phyloP scores from a whole-genome alignment of 495 filamentous ascomycete species.

The Aspergillus incahuasiensis region DNA sequence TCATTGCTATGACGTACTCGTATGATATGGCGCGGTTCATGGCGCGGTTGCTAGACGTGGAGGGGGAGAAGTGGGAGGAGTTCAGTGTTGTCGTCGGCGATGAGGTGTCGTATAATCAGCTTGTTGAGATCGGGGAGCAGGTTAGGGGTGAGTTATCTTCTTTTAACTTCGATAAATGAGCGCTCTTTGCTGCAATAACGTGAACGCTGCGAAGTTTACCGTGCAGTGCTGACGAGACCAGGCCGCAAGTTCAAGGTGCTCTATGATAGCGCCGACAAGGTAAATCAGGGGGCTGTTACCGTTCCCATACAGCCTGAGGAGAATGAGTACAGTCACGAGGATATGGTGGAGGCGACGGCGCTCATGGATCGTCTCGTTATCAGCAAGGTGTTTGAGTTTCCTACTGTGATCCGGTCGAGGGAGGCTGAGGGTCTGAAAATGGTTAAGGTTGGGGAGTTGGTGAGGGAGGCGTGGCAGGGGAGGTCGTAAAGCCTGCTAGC shows the following conservation, averaged over 20 bases:
- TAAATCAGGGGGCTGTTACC: constrained; percentile 42
- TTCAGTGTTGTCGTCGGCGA: constrained; percentile 43
- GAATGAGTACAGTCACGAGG: constrained; percentile 20
- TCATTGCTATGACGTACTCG: constrained; percentile 49
- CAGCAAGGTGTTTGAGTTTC: constrained; percentile 29
- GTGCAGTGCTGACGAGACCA: constrained; percentile 11
- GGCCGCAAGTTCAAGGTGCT: constrained; percentile 46
- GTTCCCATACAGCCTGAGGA: constrained; percentile 35
- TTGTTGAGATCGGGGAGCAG: constrained; percentile 41
- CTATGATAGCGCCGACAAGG: constrained; percentile 45
- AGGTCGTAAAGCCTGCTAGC: background rate
- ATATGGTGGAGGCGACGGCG: constrained; percentile 27
- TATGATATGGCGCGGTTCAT: constrained; percentile 49
- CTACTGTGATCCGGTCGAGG: constrained; percentile 24
- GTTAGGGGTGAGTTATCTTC: constrained; percentile 41
- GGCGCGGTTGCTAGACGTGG: constrained; percentile 38
- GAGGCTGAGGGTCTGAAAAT: constrained; percentile 23
- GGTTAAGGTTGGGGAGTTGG: constrained; percentile 25
- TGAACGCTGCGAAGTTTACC: too few relatives aligned
- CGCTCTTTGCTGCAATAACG: too few relatives aligned
- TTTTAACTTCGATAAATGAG: too few relatives aligned
- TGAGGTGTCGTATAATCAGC: constrained; percentile 44
- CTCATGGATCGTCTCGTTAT: constrained; percentile 33
- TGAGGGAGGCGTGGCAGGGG: constrained; percentile 23
- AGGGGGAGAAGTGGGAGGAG: constrained; percentile 43